Percentiles rank a stretch among this genome's conserved stretches.
Conservation (phyloP, 2,329 filamentous ascomycete genomes). For the Fusarium coicis region DNA sequence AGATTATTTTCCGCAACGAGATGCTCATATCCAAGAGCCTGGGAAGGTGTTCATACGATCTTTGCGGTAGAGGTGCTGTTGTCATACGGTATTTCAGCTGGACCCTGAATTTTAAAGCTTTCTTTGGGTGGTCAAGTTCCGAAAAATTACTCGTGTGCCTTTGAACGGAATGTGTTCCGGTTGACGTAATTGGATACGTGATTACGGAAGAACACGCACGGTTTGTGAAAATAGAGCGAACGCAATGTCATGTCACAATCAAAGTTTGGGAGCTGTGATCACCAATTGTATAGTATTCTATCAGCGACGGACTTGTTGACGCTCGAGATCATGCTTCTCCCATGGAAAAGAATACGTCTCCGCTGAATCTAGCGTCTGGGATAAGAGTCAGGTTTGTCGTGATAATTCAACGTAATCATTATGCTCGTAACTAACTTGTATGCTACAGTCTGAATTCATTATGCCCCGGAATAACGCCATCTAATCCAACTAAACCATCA, state of each 20-base stretch:
- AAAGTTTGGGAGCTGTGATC: not conserved
- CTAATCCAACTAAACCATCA: slow-evolving; percentile 34
- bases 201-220: not conserved
- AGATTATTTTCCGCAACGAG: not conserved
- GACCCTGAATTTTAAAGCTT: not conserved
- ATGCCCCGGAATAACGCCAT: not conserved
- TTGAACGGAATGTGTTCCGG: not conserved
- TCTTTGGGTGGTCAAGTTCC: not conserved
- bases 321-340: not conserved
- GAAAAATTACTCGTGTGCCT: not conserved
- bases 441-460: not conserved
- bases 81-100: slow-evolving; percentile 13
- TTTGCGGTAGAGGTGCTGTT: not conserved
- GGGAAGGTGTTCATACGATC: not conserved
- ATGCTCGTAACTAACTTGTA: slow-evolving; percentile 11
- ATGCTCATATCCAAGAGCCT: not conserved
- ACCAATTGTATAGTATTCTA: not conserved
- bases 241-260: not conserved
- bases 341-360: not conserved
- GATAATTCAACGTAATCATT: slow-evolving; percentile 1
- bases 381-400: not conserved
- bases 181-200: not conserved
- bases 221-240: not conserved
- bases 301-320: not conserved
- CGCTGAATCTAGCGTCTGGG: not conserved